phyloP scores from a whole-genome alignment of 2,329 filamentous ascomycete genomes.

The Ambrosiella beaveri region DNA sequence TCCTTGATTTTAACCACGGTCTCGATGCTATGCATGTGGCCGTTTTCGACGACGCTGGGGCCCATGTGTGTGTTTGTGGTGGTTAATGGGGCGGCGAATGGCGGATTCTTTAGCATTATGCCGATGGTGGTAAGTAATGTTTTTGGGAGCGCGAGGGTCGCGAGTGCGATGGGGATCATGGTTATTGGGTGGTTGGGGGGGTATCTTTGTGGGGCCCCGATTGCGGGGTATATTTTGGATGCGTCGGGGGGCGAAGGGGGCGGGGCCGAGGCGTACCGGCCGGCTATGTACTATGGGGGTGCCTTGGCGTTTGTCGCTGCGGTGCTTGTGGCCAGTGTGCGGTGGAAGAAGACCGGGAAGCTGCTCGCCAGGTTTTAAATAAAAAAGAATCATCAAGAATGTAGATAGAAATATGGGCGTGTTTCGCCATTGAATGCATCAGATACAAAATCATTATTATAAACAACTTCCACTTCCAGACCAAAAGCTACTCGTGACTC shows the following conservation, averaged over 20 bases:
- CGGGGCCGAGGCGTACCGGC: constrained; percentile 35
- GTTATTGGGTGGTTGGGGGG: constrained; percentile 43
- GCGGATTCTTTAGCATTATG: constrained; percentile 46
- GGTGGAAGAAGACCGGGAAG: constrained; percentile 25
- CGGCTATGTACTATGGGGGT: constrained; percentile 46
- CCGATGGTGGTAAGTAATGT: constrained; percentile 44
- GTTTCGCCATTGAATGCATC: too few species aligned
- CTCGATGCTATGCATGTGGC: constrained; percentile 45
- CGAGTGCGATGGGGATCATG: constrained; percentile 44
- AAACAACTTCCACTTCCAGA: too few species aligned
- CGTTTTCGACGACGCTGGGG: constrained; percentile 34
- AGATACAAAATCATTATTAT: too few species aligned
- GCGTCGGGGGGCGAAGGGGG: constrained; percentile 33
- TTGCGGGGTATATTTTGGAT: constrained; percentile 41
- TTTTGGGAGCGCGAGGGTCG: constrained; percentile 36
- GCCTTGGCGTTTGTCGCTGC: constrained; percentile 31
- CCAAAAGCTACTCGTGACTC: too few species aligned
- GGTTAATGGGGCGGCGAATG: constrained; percentile 42
- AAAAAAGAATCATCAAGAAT: too few species aligned
- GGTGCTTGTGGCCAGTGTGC: constrained; percentile 24
- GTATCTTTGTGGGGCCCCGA: constrained; percentile 42
- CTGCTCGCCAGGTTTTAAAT: constrained; percentile 17
- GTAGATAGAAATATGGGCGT: too few species aligned
- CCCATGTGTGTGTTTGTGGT: constrained; percentile 39
- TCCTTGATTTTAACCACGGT: constrained; percentile 34